Evolutionary conservation across 2,329 filamentous ascomycete species (phyloP).

Genomic region (Penicillium polonicum): DNA sequence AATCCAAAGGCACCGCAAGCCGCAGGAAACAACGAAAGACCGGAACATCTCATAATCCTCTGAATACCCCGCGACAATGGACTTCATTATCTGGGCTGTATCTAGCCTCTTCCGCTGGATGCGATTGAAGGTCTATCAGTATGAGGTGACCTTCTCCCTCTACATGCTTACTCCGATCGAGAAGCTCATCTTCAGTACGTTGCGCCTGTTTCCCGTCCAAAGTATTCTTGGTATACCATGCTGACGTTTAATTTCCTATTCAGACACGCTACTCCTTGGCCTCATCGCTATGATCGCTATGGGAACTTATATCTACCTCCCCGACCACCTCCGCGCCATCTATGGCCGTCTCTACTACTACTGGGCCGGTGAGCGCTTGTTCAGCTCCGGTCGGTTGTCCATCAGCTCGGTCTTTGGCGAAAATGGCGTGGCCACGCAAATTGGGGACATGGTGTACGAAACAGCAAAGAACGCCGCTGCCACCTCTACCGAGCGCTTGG

Average conservation of each 20-base stretch:
- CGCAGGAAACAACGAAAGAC: neutral
- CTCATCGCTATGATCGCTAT: constrained; percentile 82
- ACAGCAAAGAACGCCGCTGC: constrained; percentile 48
- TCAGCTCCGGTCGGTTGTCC: constrained; percentile 35
- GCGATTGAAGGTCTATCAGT: constrained; percentile 93
- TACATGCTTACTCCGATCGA: constrained; percentile 98
- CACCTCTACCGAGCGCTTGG: constrained; percentile 32
- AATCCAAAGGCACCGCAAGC: neutral
- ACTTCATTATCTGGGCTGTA: constrained; percentile 38
- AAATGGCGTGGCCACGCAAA: constrained; percentile 24
- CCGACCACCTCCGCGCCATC: constrained; percentile 82
- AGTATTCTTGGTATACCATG: neutral
- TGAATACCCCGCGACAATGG: constrained; percentile 22
- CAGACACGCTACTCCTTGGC: constrained; percentile 92
- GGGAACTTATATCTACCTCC: constrained; percentile 87
- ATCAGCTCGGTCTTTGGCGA: constrained; percentile 37
- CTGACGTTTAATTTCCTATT: constrained; percentile 2
- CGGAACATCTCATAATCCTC: neutral
- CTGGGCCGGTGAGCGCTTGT: constrained; percentile 69
- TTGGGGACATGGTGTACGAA: constrained; percentile 49
- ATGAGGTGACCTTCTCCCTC: constrained; percentile 92
- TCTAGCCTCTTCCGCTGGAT: constrained; percentile 74
- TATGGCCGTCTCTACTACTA: constrained; percentile 90
- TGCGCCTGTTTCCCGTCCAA: neutral
- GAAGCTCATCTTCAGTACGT: constrained; percentile 94